Evolutionary conservation across 306 rosid species (phyloP).

Genomic region (Neltuma alba): DNA sequence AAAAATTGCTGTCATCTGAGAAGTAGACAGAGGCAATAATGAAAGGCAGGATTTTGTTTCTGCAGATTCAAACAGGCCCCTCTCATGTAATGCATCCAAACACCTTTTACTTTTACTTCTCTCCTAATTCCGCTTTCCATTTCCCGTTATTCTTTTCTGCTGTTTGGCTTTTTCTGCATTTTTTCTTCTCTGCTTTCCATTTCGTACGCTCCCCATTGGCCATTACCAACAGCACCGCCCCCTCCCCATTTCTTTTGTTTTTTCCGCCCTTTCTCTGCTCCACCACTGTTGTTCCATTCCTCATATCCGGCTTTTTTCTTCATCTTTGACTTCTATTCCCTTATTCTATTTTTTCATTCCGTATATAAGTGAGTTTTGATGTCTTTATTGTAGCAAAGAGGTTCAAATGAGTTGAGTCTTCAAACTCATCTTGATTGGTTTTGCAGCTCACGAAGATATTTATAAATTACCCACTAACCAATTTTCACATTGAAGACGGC

Average conservation of each 20-base stretch:
- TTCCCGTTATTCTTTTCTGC: slow-evolving; percentile 17
- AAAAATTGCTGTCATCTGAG: slow-evolving; percentile 53
- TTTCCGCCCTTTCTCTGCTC: too few relatives aligned
- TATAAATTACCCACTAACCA: too few relatives aligned
- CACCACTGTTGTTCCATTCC: not conserved
- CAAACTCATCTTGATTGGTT: too few relatives aligned
- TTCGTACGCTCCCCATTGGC: too few relatives aligned
- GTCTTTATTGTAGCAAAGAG: too few relatives aligned
- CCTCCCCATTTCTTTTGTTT: not conserved
- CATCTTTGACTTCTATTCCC: not conserved
- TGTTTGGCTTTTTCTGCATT: slow-evolving; percentile 17
- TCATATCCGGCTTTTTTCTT: not conserved
- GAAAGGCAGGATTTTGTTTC: slow-evolving; percentile 59
- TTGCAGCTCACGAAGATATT: too few relatives aligned
- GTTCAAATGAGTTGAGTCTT: too few relatives aligned
- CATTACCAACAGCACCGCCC: too few relatives aligned
- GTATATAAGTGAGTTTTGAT: too few relatives aligned
- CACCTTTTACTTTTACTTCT: not conserved
- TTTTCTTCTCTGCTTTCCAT: too few relatives aligned
- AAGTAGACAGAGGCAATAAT: slow-evolving; percentile 74
- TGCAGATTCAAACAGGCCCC: slow-evolving; percentile 58
- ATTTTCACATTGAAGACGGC: not conserved
- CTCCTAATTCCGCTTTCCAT: not conserved
- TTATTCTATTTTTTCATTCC: not conserved
- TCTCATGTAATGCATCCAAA: slow-evolving; percentile 20